A percentile compares a stretch with the other conserved stretches of the same genome.
Evolutionary conservation across 2,329 filamentous ascomycete species (phyloP).

Genomic region (Pseudogymnoascus sp.): DNA sequence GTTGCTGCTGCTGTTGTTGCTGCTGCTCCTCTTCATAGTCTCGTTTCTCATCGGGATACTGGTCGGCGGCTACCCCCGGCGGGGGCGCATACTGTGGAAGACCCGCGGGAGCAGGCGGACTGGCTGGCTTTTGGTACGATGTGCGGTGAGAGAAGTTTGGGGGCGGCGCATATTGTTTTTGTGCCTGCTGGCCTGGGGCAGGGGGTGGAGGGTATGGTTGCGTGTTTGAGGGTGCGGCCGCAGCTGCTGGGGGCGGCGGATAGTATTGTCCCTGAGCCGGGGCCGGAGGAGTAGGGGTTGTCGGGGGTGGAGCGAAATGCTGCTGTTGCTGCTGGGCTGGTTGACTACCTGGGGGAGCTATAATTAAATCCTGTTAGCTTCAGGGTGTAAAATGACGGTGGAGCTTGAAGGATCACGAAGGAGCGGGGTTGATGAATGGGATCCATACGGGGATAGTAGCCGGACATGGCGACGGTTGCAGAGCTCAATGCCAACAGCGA

Average conservation of each 20-base stretch:
- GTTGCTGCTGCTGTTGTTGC: neutral
- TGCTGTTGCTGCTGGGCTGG: constrained; percentile 20
- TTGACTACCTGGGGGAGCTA: constrained; percentile 26
- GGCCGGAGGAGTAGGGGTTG: constrained; percentile 25
- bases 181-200: constrained; percentile 10
- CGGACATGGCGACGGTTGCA: constrained; percentile 24
- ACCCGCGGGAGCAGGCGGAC: constrained; percentile 12
- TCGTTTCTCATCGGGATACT: constrained; percentile 3
- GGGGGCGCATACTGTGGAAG: neutral
- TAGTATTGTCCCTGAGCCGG: constrained; percentile 22
- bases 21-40: neutral
- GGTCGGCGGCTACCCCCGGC: neutral
- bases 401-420: constrained; percentile 4
- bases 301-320: constrained; percentile 25
- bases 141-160: constrained; percentile 29
- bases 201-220: constrained; percentile 6
- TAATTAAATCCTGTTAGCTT: constrained; percentile 8
- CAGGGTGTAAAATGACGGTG: neutral
- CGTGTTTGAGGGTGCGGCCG: constrained; percentile 5
- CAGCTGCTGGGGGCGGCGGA: constrained; percentile 7
- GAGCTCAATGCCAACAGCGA: constrained; percentile 19
- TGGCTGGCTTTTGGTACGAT: constrained; percentile 27
- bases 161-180: constrained; percentile 18
- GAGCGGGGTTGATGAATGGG: constrained; percentile 9
- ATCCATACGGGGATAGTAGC: constrained; percentile 30